A percentile compares a stretch with the other conserved stretches of the same genome.
These are phyloP conservation scores for Alternaria consortialis DNA, from an alignment of 2,329 filamentous ascomycete species.

Conservation along the genomic window DNA sequence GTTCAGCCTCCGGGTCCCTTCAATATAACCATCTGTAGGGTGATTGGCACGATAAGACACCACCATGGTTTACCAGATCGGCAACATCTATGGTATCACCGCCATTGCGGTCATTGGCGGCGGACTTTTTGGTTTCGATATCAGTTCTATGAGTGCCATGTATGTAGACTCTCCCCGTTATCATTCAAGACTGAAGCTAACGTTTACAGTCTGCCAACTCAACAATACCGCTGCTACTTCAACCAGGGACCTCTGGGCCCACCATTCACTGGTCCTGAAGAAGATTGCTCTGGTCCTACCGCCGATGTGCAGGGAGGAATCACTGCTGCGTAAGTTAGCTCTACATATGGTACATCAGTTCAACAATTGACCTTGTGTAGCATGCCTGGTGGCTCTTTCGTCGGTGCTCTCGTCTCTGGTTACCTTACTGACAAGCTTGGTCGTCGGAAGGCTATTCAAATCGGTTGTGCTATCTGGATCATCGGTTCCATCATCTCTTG, in stretches of 20 bases:
- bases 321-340: conserved; percentile 13
- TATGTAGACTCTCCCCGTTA: conserved; percentile 19
- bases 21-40: conserved; percentile 2
- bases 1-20: conserved; percentile 13
- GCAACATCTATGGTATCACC: conserved; percentile 67
- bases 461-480: conserved; percentile 62
- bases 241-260: conserved; percentile 59
- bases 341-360: neutral
- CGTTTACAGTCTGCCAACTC: conserved; percentile 64
- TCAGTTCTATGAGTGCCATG: conserved; percentile 73
- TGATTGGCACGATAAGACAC: conserved; percentile 2
- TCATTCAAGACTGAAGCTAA: conserved; percentile 32
- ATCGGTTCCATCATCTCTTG: conserved; percentile 70
- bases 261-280: conserved; percentile 48
- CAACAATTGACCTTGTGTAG: neutral
- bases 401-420: conserved; percentile 69
- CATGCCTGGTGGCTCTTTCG: conserved; percentile 76
- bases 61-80: conserved; percentile 53
- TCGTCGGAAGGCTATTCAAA: conserved; percentile 63
- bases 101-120: conserved; percentile 70
- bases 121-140: conserved; percentile 80
- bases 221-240: conserved; percentile 77
- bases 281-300: conserved; percentile 62
- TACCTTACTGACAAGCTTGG: conserved; percentile 66
- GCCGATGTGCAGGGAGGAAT: conserved; percentile 70